Evolutionary conservation across 139 green algal genomes (phyloP).

Genomic region (Tetradesmus lagerheimii): DNA sequence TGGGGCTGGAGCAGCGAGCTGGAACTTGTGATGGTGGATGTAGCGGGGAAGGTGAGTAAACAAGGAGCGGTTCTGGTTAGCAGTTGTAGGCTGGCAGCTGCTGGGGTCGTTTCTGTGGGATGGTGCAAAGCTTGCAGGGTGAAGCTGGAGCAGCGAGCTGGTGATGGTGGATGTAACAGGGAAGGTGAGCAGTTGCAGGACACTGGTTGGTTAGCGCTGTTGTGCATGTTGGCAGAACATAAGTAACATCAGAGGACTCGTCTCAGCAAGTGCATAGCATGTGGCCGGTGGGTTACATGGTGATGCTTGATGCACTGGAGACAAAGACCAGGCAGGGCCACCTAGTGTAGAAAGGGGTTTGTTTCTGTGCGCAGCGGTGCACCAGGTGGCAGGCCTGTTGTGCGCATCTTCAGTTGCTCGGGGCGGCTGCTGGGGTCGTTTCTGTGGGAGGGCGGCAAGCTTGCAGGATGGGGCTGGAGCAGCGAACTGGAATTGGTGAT

Average conservation of each 20-base stretch:
- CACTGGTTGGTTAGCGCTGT: too few relatives aligned
- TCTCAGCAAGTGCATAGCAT: too few relatives aligned
- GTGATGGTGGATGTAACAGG: constrained; percentile 75
- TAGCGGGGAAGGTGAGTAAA: constrained; percentile 5
- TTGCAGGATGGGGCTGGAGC: constrained; percentile 85
- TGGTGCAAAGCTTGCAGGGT: constrained; percentile 58
- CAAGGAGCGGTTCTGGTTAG: too few relatives aligned
- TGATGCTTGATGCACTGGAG: too few relatives aligned
- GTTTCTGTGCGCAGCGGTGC: constrained; percentile 54
- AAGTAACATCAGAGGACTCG: too few relatives aligned
- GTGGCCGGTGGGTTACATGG: too few relatives aligned
- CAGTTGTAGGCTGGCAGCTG: constrained; percentile 45
- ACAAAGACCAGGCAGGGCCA: too few relatives aligned
- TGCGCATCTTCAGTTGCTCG: constrained; percentile 76
- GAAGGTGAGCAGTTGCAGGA: background rate
- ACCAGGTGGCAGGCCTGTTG: constrained; percentile 55
- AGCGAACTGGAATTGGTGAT: constrained; percentile 74
- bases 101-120: constrained; percentile 80
- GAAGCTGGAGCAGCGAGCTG: constrained; percentile 81
- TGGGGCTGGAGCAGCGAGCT: background rate
- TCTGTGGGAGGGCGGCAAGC: constrained; percentile 75
- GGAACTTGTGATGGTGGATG: background rate
- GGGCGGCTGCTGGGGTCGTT: constrained; percentile 69
- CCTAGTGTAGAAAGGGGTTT: too few relatives aligned
- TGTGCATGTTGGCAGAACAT: too few relatives aligned